Evolutionary conservation across 1,139 yeast species (phyloP).

Genomic region (Schwanniomyces etchellsii): DNA sequence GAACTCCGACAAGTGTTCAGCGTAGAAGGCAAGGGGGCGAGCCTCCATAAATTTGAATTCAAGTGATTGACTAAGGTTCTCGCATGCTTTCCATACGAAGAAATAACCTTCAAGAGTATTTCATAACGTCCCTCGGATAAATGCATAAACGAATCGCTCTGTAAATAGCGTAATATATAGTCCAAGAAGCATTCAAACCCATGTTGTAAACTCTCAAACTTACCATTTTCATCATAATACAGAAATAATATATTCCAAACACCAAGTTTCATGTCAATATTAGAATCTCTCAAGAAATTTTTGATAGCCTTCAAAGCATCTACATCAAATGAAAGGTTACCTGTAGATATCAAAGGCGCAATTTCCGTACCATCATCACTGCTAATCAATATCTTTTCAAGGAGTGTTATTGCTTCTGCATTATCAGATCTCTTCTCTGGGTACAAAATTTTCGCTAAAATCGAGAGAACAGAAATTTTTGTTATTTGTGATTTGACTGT

Average conservation of each 20-base stretch:
- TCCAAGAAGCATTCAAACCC: slow-evolving; percentile 50
- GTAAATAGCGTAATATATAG: slow-evolving; percentile 19
- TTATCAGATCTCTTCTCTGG: slow-evolving; percentile 29
- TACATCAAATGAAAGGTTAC: slow-evolving; percentile 9
- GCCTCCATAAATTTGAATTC: slow-evolving; percentile 17
- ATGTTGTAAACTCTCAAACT: slow-evolving; percentile 36
- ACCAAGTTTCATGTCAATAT: slow-evolving; percentile 61
- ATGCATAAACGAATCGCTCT: slow-evolving; percentile 8
- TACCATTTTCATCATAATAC: slow-evolving; percentile 43
- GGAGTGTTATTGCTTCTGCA: slow-evolving; percentile 44
- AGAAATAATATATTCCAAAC: slow-evolving; percentile 74
- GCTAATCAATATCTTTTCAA: slow-evolving; percentile 48
- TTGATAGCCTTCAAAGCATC: slow-evolving; percentile 43
- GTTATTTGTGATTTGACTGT: slow-evolving; percentile 59
- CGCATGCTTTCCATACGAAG: slow-evolving; percentile 28
- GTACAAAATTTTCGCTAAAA: slow-evolving; percentile 56
- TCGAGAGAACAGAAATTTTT: slow-evolving; percentile 59
- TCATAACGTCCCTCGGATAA: slow-evolving; percentile 10
- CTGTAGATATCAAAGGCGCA: slow-evolving; percentile 1
- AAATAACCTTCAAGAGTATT: slow-evolving; percentile 23
- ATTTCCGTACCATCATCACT: slow-evolving; percentile 4
- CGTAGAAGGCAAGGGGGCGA: slow-evolving; percentile 7
- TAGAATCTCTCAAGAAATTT: slow-evolving; percentile 54
- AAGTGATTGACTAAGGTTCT: slow-evolving; percentile 16
- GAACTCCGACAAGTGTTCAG: not conserved